A percentile compares a stretch with the other conserved stretches of the same genome.
Conservation (phyloP, 768 basidiomycete species). For the Trametes cingulata region DNA sequence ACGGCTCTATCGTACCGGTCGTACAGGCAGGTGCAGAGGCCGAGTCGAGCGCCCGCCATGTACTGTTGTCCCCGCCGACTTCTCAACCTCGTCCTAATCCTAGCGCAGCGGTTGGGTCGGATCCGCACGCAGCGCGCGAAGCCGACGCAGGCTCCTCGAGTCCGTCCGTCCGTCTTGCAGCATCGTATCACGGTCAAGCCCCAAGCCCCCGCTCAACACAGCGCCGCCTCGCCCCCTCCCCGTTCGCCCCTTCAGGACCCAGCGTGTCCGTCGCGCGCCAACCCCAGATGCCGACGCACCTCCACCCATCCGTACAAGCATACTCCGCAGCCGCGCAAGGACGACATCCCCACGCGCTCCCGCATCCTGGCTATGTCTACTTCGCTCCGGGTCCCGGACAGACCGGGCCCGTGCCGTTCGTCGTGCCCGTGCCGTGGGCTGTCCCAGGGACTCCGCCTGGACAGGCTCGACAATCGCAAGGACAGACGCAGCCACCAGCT, state of each 20-base stretch:
- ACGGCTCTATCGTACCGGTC: conserved; percentile 22
- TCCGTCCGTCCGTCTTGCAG: conserved; percentile 11
- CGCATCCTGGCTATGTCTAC: conserved; percentile 16
- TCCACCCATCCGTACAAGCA: conserved; percentile 19
- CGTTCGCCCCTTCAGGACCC: conserved; percentile 9
- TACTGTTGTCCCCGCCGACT: background rate
- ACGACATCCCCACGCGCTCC: background rate
- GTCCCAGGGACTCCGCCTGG: conserved; percentile 1
- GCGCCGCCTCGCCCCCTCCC: conserved; percentile 14
- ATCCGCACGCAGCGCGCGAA: background rate
- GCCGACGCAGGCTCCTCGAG: conserved; percentile 4
- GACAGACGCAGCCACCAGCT: conserved; percentile 23
- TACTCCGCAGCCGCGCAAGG: background rate
- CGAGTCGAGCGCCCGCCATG: background rate
- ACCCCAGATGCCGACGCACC: conserved; percentile 23
- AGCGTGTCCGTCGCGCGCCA: conserved; percentile 3
- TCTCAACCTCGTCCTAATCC: background rate
- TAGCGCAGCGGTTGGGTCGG: background rate
- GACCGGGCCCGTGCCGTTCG: conserved; percentile 8
- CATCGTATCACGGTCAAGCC: background rate
- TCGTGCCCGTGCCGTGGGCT: conserved; percentile 20
- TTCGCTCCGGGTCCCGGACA: conserved; percentile 11
- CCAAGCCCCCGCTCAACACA: background rate
- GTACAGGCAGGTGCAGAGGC: conserved; percentile 5
- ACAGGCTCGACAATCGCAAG: background rate